Base-by-base conservation (phyloP, 352 stramenopile species). In the Peronosclerospora sorghi region DNA sequence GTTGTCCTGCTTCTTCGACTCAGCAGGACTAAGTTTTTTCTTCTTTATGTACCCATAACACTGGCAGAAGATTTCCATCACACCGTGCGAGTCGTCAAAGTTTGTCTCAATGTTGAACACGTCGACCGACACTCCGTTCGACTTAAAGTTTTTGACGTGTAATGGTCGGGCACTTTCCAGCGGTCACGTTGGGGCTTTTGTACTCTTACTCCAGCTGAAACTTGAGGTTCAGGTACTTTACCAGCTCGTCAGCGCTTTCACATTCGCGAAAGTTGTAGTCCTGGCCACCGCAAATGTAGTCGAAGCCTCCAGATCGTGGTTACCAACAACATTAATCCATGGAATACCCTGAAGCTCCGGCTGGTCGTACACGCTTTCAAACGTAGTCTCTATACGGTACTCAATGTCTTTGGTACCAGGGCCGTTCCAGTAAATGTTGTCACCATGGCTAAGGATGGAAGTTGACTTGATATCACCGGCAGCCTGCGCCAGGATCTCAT, bases 401-500 rank as follows among this genome's bases (percentile, higher is more conserved):
- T n/a, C 62, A 35, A 86, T 85, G 35, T 93, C 78, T 8, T 79
- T 65, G 2, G 69, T 67, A 17, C 77, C 80, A 2, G 74, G 77
- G 15, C 80, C 80, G 58, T 90, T 88, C 77, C 77, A 92, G 74
- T 92, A 92, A 24, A 89, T 78, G 63, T 92, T 92, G 60, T 92
- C 80, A 24, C 76, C 79, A 54, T 92, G 79, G 10, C 74, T 68
- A 29, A 92, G 86, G 43, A 92, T 73, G 10, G 65, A 61, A 19
- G 59, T 47, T 0, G 79, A 74, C n/a, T n/a, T n/a, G n/a, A n/a
- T n/a, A n/a, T n/a, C n/a, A n/a, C n/a, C n/a, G n/a, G n/a, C n/a
- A n/a, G n/a, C n/a, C n/a, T n/a, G n/a, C n/a, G n/a, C n/a, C n/a
- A n/a, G n/a, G n/a, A n/a, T n/a, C n/a, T n/a, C n/a, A n/a, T n/a